phyloP scores from a whole-genome alignment of 805 yeast genomes.

The Metschnikowia noctiluminum region DNA sequence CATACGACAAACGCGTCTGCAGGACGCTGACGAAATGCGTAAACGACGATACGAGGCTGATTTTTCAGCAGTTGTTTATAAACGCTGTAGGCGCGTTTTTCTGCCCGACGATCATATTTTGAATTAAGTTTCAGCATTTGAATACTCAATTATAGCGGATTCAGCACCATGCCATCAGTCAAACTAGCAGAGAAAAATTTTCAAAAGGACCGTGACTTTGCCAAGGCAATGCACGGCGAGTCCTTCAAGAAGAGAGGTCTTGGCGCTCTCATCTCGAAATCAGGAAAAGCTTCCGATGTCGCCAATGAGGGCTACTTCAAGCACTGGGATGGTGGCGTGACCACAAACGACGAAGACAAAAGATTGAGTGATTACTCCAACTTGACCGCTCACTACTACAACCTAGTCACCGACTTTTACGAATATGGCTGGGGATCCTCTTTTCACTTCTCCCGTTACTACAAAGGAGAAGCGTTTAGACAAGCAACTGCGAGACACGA shows the following conservation, averaged over 20 bases:
- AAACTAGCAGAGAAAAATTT: conserved; percentile 49
- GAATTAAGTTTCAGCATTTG: conserved; percentile 18
- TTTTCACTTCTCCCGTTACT: conserved; percentile 94
- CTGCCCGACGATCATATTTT: background rate
- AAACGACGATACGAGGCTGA: conserved; percentile 18
- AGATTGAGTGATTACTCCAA: conserved; percentile 85
- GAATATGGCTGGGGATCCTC: conserved; percentile 99
- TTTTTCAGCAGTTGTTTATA: conserved; percentile 7
- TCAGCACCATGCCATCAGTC: conserved; percentile 17
- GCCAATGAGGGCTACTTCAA: conserved; percentile 90
- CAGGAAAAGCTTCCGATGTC: conserved; percentile 64
- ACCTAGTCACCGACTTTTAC: conserved; percentile 95
- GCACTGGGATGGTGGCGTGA: conserved; percentile 94
- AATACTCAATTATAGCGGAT: background rate
- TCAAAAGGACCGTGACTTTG: conserved; percentile 65
- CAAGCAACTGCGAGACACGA: conserved; percentile 98
- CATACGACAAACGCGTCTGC: conserved; percentile 3
- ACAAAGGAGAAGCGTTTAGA: conserved; percentile 86
- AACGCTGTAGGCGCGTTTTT: conserved; percentile 3
- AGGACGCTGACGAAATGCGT: conserved; percentile 5
- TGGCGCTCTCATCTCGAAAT: conserved; percentile 71
- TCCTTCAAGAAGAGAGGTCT: conserved; percentile 67
- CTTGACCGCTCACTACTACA: conserved; percentile 92
- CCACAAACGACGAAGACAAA: conserved; percentile 62
- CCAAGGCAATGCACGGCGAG: conserved; percentile 84